phyloP scores from a whole-genome alignment of 1,284 basidiomycete genomes.

The Albatrellus sp. region DNA sequence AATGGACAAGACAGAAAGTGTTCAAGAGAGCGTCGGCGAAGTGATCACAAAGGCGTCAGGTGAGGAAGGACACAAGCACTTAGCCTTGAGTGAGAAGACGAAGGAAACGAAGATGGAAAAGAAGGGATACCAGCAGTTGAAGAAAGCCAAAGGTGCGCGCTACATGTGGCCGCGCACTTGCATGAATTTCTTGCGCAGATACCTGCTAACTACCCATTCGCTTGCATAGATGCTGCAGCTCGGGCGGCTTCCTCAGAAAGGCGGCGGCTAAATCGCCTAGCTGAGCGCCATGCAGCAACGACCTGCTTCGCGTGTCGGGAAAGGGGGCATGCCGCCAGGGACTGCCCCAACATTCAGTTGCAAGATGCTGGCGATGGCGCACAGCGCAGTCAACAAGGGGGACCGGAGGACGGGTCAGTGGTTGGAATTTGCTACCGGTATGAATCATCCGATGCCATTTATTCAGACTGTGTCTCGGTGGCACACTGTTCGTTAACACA shows the following conservation, averaged over 20 bases:
- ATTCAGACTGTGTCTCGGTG: not conserved
- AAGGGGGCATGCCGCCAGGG: conserved; percentile 73
- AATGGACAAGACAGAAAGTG: conserved; percentile 15
- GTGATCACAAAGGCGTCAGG: conserved; percentile 7
- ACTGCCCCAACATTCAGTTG: conserved; percentile 52
- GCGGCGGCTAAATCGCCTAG: conserved; percentile 55
- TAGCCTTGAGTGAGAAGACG: conserved; percentile 13
- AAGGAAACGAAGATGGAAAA: conserved; percentile 17
- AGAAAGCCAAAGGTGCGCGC: conserved; percentile 14
- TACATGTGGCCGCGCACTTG: not conserved
- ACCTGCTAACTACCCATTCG: conserved; percentile 1
- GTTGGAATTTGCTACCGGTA: conserved; percentile 81
- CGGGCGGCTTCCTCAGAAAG: conserved; percentile 32
- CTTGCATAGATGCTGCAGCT: conserved; percentile 13
- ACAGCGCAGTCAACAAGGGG: conserved; percentile 17
- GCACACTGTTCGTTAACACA: not conserved
- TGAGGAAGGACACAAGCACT: not conserved
- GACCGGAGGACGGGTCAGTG: conserved; percentile 13
- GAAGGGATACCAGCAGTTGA: conserved; percentile 20
- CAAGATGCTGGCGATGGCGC: conserved; percentile 17
- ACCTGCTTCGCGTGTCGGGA: conserved; percentile 85
- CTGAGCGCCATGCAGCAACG: conserved; percentile 45
- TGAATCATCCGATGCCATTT: conserved; percentile 13
- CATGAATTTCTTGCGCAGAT: not conserved
- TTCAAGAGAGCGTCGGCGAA: conserved; percentile 13